Base-by-base conservation (phyloP, 768 basidiomycete species). In the Pleurotus djamor region DNA sequence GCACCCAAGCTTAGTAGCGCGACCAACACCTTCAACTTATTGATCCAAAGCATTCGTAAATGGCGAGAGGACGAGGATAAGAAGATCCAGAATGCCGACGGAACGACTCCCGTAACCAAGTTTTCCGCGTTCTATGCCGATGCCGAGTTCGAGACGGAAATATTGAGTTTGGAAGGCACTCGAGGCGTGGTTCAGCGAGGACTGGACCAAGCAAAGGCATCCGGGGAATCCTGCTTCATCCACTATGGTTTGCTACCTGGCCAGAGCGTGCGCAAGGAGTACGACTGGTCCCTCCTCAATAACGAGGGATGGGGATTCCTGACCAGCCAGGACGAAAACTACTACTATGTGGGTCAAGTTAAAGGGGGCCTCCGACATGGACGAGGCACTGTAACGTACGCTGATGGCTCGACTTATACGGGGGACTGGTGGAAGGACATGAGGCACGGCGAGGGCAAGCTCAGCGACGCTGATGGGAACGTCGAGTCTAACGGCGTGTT, bases 291-390 rank as follows among this genome's bases (percentile, higher is more conserved):
- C 32, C 52, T 55, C 12, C 49, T 63, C 35, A 56, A 61, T 21
- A 52, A 54, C 12, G 56, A 63, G 17, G 62, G 62, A 7, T 63
- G 62, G 62, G 62, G 60, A 9, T 57, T 52, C 47, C 14, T 63
- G 8, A 32, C 49, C 10, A 63, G 54, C 35, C 56, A 63, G 35
- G 36, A 21, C 34, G 57, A 63, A 28, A 54, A 52, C 36, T 63
- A 45, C 37, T 37, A 58, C 9, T 63, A 63, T 34, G 48, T 63
- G 43, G 60, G 62, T 28, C 33, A 63, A n/a, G 57, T 63, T 41
- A 38, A 45, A 52, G 35, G 47, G 41, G 60, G 60, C n/a, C 17
- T 52, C 17, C 60, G 60, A 48, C 60, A 63, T 21, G 62, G 62
- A 9, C 47, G 58, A 5, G 62, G 62, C 13, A 38, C 59, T 7